Evolutionary conservation across 768 basidiomycete genomes (phyloP).

Genomic region (Termitomyces sp.): DNA sequence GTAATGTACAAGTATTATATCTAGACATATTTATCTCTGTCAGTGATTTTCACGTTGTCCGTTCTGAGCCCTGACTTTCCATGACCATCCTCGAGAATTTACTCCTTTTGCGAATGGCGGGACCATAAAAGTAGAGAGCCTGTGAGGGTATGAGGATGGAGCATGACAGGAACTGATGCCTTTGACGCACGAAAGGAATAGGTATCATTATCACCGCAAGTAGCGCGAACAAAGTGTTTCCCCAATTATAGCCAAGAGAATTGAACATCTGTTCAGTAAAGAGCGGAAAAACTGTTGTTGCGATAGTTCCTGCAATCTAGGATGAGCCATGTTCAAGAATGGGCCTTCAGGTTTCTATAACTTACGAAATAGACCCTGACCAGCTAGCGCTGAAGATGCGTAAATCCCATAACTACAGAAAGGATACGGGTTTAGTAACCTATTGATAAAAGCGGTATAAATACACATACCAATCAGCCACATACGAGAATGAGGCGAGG

Average conservation of each 20-base stretch:
- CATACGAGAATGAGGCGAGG: slow-evolving; percentile 52
- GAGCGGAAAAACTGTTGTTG: slow-evolving; percentile 52
- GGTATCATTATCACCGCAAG: slow-evolving; percentile 49
- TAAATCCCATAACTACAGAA: slow-evolving; percentile 47
- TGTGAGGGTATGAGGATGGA: slow-evolving; percentile 9
- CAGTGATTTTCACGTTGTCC: too few species aligned
- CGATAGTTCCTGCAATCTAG: neutral
- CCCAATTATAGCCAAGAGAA: slow-evolving; percentile 53
- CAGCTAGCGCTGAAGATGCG: slow-evolving; percentile 70
- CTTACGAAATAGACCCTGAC: slow-evolving; percentile 14
- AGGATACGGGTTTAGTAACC: neutral
- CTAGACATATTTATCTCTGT: neutral
- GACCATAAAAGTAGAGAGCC: slow-evolving; percentile 39
- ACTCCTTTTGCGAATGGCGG: slow-evolving; percentile 34
- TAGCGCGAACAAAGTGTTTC: slow-evolving; percentile 51
- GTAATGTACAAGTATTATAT: neutral
- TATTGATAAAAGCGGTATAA: neutral
- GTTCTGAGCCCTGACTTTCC: neutral
- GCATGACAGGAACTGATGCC: neutral
- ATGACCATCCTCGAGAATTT: slow-evolving; percentile 30
- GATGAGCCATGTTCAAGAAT: neutral
- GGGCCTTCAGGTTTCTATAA: neutral
- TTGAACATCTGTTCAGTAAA: slow-evolving; percentile 58
- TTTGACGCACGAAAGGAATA: slow-evolving; percentile 48
- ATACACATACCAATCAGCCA: slow-evolving; percentile 55